phyloP scores from a whole-genome alignment of 2,329 filamentous ascomycete genomes.

The Aureobasidium subglaciale region DNA sequence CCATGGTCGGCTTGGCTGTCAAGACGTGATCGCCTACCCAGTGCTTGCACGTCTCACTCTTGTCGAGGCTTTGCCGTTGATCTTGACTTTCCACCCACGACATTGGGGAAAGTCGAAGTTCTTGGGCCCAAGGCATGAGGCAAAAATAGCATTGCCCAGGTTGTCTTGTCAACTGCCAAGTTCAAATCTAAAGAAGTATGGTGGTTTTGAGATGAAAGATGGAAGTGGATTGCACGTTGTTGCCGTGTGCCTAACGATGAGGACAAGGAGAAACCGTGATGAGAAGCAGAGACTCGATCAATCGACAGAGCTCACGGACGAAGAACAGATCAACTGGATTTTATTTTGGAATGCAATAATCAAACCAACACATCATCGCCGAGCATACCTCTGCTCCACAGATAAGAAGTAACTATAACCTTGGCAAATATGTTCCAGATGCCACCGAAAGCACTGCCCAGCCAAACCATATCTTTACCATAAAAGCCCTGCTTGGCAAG shows the following conservation, averaged over 20 bases:
- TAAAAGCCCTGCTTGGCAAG: background rate
- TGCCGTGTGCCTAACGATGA: too few relatives aligned
- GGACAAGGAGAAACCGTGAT: too few relatives aligned
- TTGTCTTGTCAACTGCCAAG: background rate
- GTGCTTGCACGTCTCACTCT: slow-evolving; percentile 1
- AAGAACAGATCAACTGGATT: background rate
- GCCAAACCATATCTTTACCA: background rate
- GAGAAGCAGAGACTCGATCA: background rate
- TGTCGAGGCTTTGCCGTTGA: background rate
- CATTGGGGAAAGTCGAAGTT: background rate
- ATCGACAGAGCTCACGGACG: background rate
- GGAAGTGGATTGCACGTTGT: background rate
- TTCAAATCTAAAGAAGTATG: background rate
- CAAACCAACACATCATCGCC: background rate
- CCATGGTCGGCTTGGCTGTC: background rate
- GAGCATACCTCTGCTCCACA: background rate
- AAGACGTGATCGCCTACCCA: background rate
- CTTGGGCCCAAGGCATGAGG: background rate
- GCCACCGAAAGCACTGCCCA: background rate
- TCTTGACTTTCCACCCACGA: background rate
- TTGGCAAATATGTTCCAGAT: background rate
- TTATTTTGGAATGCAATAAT: background rate
- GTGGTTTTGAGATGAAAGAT: background rate
- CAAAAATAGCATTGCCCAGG: background rate
- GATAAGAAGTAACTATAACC: background rate